Evolutionary conservation across 805 yeast species (phyloP), one percentile per base, ranked within the genome.

Genomic region (Starmerella riodocensis): DNA sequence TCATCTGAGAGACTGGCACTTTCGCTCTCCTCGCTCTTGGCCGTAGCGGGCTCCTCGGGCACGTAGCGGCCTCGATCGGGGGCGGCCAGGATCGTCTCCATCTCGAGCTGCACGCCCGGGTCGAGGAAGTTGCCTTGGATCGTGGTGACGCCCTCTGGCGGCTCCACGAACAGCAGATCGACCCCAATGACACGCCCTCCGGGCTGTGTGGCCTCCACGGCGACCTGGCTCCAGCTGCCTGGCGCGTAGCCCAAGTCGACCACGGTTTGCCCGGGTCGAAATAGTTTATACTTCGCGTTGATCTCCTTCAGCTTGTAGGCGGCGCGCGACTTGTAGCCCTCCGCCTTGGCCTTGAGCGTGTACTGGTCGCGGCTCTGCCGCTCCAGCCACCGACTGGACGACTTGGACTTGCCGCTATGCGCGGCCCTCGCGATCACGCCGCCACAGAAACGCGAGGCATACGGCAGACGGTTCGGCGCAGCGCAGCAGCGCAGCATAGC

Each of bases 221-320:
- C 86, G 1, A 83, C 86, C 55, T 84, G 94, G 7, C 88, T 73
- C 95, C 95, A 84, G 3, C 94, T 85, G 0, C 95, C 95, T 0
- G 95, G 95, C 0, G 94, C 93, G 57, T 75, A 85, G 0, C 95
- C 69, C 33, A 91, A 62, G 61, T 91, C 98, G 4, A 91, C 73
- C 1, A 91, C 79, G 31, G 74, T 70, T 47, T 62, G 66, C 0
- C 73, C 66, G 2, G 66, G 66, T 29, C 60, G 58, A 56, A 88
- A 76, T 2, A 91, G 44, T 24, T 64, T 57, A 59, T 66, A 80
- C 50, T 70, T 74, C 13, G 73, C 64, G 55, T 86, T 75, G 9
- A 91, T 66, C 53, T 88, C 93, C 18, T 75, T 57, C 25, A 91
- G 63, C 54, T 91, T 91, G 62, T 74, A 88, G 0, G 96, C 96